Evolutionary conservation across 108 stramenopile species (phyloP).

Genomic region (Cylindrotheca fusiformis): DNA sequence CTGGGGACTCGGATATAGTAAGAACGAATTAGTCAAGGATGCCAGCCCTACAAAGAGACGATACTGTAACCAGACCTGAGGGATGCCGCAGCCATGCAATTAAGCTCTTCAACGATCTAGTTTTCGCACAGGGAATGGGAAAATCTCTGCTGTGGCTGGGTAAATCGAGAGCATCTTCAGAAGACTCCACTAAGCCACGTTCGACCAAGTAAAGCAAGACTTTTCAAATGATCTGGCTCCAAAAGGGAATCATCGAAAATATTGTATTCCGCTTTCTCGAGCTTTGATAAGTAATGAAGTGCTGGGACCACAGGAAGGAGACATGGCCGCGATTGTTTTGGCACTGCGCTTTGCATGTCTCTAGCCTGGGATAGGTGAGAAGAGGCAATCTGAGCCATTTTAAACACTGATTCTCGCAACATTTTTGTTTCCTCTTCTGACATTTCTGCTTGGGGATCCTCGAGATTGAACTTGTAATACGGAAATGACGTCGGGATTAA

Average conservation of each 20-base stretch:
- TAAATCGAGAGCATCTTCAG: too few relatives aligned
- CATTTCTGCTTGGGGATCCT: slow-evolving; percentile 8
- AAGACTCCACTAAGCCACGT: slow-evolving; percentile 74
- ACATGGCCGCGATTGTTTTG: slow-evolving; percentile 43
- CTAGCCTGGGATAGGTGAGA: slow-evolving; percentile 57
- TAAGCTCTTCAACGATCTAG: too few relatives aligned
- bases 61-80: too few relatives aligned
- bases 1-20: too few relatives aligned
- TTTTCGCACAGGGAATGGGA: too few relatives aligned
- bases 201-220: slow-evolving; percentile 49
- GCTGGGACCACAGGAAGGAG: slow-evolving; percentile 74
- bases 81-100: too few relatives aligned
- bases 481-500: slow-evolving; percentile 34
- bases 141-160: too few relatives aligned
- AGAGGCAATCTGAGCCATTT: slow-evolving; percentile 57
- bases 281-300: slow-evolving; percentile 53
- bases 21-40: too few relatives aligned
- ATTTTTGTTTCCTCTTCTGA: slow-evolving; percentile 12
- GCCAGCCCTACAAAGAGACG: too few relatives aligned
- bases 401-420: slow-evolving; percentile 41
- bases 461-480: slow-evolving; percentile 19
- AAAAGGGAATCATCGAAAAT: slow-evolving; percentile 52
- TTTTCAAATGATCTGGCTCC: slow-evolving; percentile 32
- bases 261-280: slow-evolving; percentile 63
- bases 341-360: slow-evolving; percentile 54